Evolutionary conservation across 306 rosid species (phyloP), one percentile per base, ranked within the genome.

Genomic region (Sicyos baderoa): DNA sequence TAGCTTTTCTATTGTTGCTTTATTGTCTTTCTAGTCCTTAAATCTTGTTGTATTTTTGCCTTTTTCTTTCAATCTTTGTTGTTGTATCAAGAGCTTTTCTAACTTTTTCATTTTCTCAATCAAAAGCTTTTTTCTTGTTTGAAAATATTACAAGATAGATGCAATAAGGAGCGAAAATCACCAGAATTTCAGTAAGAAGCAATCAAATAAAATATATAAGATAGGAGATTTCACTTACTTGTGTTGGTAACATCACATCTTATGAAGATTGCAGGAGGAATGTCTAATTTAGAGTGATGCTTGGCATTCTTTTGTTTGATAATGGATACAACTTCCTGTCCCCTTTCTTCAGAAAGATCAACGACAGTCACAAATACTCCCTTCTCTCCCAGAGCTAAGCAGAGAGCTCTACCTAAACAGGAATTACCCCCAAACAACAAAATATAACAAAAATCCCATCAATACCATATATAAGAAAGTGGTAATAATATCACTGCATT

Each of bases 361-460:
- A 93, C 96, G 11, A 93, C 82, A 5, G 98, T 89, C 72, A 93
- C 86, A 85, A 89, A 89, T 32, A 93, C 58, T 72, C 97, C 98
- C 79, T 86, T 93, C 71, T 72, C 86, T 67, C 86, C 97, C 72
- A 93, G 88, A 85, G 98, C 98, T 27, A 93, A 63, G 74, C 81
- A 78, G 56, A 93, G 86, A 42, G 87, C 84, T 82, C 78, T 89
- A 70, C 98, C 98, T 93, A 68, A 77, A 79, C 51, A 74, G 42
- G 23, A 6, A 73, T 6, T n/a, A 11, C 6, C 54, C 35, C 44
- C 64, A 55, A 19, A 23, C 10, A 40, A 57, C 42, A 60, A 21
- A 21, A 19, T 6, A n/a, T 42, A 45, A 65, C 16, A 13, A 66
- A 1, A 23, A 72, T 44, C 16, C 40, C 75, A 14, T 72, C 14